These are phyloP conservation scores for Volvox africanus DNA, from an alignment of 139 green algal genomes.

Conservation along the genomic window DNA sequence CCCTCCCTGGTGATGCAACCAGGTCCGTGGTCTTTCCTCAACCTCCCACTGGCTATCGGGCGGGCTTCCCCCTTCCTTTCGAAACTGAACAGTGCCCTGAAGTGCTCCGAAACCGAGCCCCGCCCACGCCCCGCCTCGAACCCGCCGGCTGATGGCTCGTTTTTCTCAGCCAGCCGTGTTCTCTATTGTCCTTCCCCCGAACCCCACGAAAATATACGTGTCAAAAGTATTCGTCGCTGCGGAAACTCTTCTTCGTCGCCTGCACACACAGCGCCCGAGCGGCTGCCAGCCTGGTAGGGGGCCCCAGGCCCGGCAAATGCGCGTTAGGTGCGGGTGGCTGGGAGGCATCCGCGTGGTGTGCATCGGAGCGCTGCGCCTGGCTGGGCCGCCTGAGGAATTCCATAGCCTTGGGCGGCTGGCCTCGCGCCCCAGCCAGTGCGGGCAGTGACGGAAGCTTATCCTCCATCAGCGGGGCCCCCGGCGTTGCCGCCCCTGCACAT, in stretches of 20 bases:
- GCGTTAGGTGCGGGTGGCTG: neutral
- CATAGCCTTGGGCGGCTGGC: constrained; percentile 21
- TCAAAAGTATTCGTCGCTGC: constrained; percentile 16
- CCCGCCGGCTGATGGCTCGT: neutral
- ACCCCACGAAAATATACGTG: neutral
- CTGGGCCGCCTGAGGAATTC: constrained; percentile 2
- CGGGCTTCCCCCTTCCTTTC: too few species aligned
- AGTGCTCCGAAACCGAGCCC: too few species aligned
- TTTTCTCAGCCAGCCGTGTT: neutral
- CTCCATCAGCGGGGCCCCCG: neutral
- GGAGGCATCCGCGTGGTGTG: neutral
- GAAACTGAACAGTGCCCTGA: too few species aligned
- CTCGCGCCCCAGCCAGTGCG: neutral
- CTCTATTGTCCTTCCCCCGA: too few species aligned
- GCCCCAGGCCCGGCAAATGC: constrained; percentile 15
- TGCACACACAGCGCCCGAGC: neutral
- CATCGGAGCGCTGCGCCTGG: neutral
- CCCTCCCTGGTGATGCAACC: too few species aligned
- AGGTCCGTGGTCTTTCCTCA: too few species aligned
- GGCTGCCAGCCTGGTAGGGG: neutral
- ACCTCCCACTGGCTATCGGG: too few species aligned
- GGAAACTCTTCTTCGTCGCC: constrained; percentile 27
- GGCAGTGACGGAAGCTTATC: constrained; percentile 24
- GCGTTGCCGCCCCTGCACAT: neutral
- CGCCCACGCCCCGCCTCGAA: neutral